phyloP scores from a whole-genome alignment of 768 basidiomycete species.

The Boletus speciosus region DNA sequence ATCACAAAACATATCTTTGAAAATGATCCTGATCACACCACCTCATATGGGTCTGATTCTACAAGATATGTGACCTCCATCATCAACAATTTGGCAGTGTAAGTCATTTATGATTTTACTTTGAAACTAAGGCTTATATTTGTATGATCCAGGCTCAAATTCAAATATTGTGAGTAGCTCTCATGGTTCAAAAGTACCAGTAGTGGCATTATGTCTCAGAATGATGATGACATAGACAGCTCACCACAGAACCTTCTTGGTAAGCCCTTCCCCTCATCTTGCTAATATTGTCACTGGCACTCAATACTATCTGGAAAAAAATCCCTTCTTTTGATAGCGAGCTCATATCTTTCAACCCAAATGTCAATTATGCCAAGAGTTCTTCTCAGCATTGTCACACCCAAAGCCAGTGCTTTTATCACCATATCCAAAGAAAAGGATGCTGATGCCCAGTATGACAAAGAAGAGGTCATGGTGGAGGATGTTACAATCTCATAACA shows the following conservation, averaged over 20 bases:
- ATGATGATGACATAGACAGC: background rate
- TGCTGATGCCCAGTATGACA: background rate
- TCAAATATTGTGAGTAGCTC: background rate
- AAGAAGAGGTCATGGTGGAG: too few relatives aligned
- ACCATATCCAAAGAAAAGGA: background rate
- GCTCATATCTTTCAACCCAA: background rate
- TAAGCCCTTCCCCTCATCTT: background rate
- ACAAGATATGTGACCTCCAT: background rate
- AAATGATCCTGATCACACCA: background rate
- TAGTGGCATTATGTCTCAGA: background rate
- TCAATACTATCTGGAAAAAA: background rate
- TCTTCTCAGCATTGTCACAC: background rate
- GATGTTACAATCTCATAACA: too few relatives aligned
- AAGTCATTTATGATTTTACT: too few relatives aligned
- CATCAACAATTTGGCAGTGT: too few relatives aligned
- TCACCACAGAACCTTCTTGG: background rate
- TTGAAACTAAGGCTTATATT: background rate
- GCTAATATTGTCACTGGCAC: background rate
- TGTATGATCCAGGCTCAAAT: background rate
- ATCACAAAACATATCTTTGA: conserved; percentile 1
- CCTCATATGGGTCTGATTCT: background rate
- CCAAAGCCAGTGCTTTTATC: background rate
- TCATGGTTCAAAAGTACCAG: background rate
- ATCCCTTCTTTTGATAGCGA: background rate
- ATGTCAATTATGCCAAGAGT: background rate